Percentiles rank a stretch among this genome's conserved stretches.
Conservation (phyloP, 2,329 filamentous ascomycete species). For the Blastomyces silverae region DNA sequence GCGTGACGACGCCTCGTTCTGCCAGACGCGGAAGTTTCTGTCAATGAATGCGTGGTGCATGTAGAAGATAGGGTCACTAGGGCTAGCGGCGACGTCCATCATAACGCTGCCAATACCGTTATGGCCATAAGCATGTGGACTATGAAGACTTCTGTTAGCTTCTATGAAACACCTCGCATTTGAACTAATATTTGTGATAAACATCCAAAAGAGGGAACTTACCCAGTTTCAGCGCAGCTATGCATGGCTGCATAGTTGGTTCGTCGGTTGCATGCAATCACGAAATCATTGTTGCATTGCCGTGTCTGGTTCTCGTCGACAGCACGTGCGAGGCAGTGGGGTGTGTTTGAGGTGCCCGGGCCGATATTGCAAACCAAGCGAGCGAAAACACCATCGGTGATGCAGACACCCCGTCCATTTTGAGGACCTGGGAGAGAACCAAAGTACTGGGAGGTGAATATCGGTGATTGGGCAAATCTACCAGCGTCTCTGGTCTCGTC, state of each 20-base stretch:
- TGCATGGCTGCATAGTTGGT: slow-evolving; percentile 4
- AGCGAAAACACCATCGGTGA: slow-evolving; percentile 11
- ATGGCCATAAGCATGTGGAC: slow-evolving; percentile 12
- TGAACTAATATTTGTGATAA: neutral
- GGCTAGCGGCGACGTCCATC: slow-evolving; percentile 39
- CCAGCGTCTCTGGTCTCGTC: slow-evolving; percentile 15
- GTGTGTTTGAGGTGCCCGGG: neutral
- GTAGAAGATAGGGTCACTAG: slow-evolving; percentile 43
- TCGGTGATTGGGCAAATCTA: slow-evolving; percentile 10
- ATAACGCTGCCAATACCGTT: slow-evolving; percentile 13
- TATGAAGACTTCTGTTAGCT: neutral
- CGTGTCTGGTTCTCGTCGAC: slow-evolving; percentile 4
- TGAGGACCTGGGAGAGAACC: slow-evolving; percentile 7
- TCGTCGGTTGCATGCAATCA: slow-evolving; percentile 7
- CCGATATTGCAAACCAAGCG: slow-evolving; percentile 14
- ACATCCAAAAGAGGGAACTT: neutral
- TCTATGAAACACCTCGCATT: neutral
- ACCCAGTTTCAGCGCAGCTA: slow-evolving; percentile 13
- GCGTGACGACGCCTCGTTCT: slow-evolving; percentile 29
- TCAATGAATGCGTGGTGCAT: slow-evolving; percentile 45
- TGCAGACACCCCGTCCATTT: slow-evolving; percentile 10
- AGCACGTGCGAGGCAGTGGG: slow-evolving; percentile 12
- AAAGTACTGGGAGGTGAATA: slow-evolving; percentile 14
- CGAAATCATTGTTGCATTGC: slow-evolving; percentile 9
- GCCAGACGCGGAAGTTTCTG: slow-evolving; percentile 45